These are phyloP conservation scores for Plantago coronopus DNA, from an alignment of 305 asterid species.

Conservation along the genomic window DNA sequence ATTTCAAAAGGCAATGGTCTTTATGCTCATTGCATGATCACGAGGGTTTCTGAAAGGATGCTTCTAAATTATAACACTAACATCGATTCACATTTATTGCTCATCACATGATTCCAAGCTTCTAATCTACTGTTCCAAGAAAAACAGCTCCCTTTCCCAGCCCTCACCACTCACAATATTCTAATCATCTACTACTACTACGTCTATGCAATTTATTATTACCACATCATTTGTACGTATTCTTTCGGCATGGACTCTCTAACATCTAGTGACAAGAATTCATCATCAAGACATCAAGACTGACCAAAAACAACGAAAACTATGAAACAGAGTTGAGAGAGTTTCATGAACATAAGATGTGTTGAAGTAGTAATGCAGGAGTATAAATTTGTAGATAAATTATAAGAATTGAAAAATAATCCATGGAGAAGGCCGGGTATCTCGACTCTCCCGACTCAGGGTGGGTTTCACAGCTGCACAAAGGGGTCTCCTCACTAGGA, in stretches of 20 bases:
- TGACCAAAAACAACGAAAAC: no score
- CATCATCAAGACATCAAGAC: no score
- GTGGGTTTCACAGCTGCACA: no score
- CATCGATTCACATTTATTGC: conserved; percentile 84
- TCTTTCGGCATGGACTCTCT: conserved; percentile 11
- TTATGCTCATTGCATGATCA: conserved; percentile 40
- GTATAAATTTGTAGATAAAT: no score
- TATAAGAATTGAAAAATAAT: no score
- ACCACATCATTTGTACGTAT: conserved; percentile 12
- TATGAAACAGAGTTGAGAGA: no score
- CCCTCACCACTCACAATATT: conserved; percentile 26
- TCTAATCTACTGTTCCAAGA: conserved; percentile 68
- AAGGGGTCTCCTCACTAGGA: no score
- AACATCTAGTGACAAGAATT: neutral
- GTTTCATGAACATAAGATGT: no score
- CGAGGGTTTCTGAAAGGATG: conserved; percentile 66
- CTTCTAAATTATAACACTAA: conserved; percentile 45
- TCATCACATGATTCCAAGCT: conserved; percentile 92
- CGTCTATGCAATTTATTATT: conserved; percentile 17
- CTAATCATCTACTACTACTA: conserved; percentile 22
- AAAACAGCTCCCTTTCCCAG: conserved; percentile 50
- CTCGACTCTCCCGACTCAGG: no score
- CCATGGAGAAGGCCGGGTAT: no score
- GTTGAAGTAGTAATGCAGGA: no score
- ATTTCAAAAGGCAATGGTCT: conserved; percentile 17